Conservation (phyloP, 23 red algal species). For the Gracilaria caudata region DNA sequence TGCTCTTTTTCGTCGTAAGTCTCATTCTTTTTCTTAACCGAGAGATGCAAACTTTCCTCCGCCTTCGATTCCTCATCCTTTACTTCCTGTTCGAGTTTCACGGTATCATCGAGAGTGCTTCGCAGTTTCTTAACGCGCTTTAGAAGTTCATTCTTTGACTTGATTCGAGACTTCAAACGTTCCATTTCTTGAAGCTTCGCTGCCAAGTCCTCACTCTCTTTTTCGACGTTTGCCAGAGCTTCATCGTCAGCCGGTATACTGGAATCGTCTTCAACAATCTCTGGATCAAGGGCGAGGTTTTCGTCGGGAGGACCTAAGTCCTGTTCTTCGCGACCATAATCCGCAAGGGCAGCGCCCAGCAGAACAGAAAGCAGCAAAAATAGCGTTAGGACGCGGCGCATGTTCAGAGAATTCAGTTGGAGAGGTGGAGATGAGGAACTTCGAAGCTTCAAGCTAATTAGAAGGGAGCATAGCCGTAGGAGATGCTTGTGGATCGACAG, state of each 20-base stretch:
- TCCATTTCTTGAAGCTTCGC: conserved; percentile 49
- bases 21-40: conserved; percentile 50
- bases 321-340: conserved; percentile 33
- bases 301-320: conserved; percentile 34
- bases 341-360: not conserved
- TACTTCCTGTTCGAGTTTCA: conserved; percentile 27
- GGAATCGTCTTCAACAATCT: conserved; percentile 21
- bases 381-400: not conserved
- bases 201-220: conserved; percentile 31
- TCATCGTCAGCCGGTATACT: conserved; percentile 56
- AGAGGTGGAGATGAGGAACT: not conserved
- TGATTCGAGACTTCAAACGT: conserved; percentile 30
- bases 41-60: conserved; percentile 41
- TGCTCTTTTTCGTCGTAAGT: conserved; percentile 69
- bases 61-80: conserved; percentile 43
- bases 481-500: not conserved
- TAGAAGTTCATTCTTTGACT: conserved; percentile 61
- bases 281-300: not conserved
- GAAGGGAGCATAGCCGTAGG: not conserved
- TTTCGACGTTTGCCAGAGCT: conserved; percentile 25
- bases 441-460: not conserved
- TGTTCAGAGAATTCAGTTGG: not conserved
- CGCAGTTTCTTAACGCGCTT: conserved; percentile 45
- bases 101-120: conserved; percentile 27
- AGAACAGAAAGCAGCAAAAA: conserved; percentile 23